Percentiles rank a stretch among this genome's conserved stretches.
These are phyloP conservation scores for Pseudozyma sp. DNA, from an alignment of 1,284 basidiomycete species.

Conservation along the genomic window DNA sequence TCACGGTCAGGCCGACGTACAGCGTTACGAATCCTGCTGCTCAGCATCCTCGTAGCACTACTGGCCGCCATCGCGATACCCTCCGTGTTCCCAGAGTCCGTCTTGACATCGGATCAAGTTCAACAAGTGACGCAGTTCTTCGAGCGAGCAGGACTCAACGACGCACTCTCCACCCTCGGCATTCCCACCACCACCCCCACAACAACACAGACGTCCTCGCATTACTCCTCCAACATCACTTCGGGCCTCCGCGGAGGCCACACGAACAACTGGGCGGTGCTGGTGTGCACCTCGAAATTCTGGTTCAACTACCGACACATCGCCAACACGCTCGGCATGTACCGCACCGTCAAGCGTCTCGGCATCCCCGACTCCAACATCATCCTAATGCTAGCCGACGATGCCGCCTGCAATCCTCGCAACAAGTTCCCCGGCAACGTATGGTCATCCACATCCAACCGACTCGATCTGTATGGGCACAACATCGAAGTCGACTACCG, in stretches of 20 bases:
- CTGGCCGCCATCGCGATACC: slow-evolving; percentile 10
- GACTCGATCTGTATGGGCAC: slow-evolving; percentile 91
- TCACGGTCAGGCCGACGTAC: neutral
- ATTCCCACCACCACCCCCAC: neutral
- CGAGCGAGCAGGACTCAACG: slow-evolving; percentile 10
- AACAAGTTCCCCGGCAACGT: slow-evolving; percentile 93
- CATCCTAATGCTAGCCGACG: slow-evolving; percentile 98
- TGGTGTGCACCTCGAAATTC: slow-evolving; percentile 91
- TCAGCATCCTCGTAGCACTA: slow-evolving; percentile 5
- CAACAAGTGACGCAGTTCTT: slow-evolving; percentile 48
- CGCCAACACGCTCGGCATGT: slow-evolving; percentile 98
- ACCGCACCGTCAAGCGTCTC: slow-evolving; percentile 95
- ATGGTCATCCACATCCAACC: slow-evolving; percentile 81
- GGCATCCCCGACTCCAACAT: slow-evolving; percentile 98
- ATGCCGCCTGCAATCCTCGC: slow-evolving; percentile 90
- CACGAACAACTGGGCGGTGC: slow-evolving; percentile 96
- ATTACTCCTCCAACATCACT: neutral
- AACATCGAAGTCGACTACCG: slow-evolving; percentile 98
- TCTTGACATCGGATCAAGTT: slow-evolving; percentile 28
- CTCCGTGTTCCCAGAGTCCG: slow-evolving; percentile 30
- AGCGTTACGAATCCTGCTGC: slow-evolving; percentile 9
- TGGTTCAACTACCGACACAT: slow-evolving; percentile 99
- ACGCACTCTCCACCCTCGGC: neutral
- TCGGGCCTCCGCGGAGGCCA: slow-evolving; percentile 42
- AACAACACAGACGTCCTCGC: no score